Evolutionary conservation across 2,329 filamentous ascomycete species (phyloP).

Genomic region (Calonectria honghensis): DNA sequence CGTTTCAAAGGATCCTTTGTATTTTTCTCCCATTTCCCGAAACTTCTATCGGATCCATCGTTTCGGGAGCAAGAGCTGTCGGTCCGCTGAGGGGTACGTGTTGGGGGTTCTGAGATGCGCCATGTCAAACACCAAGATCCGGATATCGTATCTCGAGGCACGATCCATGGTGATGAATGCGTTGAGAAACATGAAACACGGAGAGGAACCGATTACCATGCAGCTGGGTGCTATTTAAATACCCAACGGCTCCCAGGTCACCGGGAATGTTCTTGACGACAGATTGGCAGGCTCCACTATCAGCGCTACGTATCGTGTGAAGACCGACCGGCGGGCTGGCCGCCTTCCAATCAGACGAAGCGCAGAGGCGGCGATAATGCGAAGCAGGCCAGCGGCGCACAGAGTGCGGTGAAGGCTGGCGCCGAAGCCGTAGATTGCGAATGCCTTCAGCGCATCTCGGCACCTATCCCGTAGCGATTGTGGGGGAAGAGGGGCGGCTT

Average conservation of each 20-base stretch:
- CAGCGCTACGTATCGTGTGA: neutral
- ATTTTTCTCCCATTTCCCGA: neutral
- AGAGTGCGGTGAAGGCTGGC: neutral
- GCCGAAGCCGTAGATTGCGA: neutral
- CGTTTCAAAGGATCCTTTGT: neutral
- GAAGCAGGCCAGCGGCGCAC: neutral
- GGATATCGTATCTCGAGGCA: neutral
- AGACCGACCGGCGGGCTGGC: neutral
- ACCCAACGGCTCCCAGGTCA: neutral
- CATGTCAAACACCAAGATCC: neutral
- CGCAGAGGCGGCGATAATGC: neutral
- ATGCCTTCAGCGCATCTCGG: neutral
- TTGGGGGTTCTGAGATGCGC: neutral
- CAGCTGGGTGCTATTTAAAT: conserved; percentile 16
- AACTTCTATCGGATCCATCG: neutral
- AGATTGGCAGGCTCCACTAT: neutral
- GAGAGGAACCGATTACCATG: neutral
- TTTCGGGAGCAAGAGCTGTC: neutral
- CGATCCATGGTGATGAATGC: neutral
- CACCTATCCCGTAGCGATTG: conserved; percentile 40
- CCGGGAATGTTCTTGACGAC: conserved; percentile 2
- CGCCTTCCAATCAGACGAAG: neutral
- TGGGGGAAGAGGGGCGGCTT: conserved; percentile 44
- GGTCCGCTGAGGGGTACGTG: neutral
- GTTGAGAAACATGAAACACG: neutral